phyloP scores from a whole-genome alignment of 768 basidiomycete genomes.

The Mycena galopus region DNA sequence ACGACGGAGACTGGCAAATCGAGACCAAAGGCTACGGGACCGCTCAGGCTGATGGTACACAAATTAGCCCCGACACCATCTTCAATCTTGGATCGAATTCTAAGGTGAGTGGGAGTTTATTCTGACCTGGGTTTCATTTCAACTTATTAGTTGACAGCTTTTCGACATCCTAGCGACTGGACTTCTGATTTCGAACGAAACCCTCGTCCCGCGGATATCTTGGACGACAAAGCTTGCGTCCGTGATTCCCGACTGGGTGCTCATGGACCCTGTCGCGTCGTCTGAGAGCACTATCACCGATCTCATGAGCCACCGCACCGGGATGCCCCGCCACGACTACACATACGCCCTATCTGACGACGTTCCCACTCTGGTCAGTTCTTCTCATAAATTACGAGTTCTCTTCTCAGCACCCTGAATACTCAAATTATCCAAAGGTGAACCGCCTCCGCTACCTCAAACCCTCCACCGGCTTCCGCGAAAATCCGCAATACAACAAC shows the following conservation, averaged over 20 bases:
- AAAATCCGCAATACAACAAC: slow-evolving; percentile 10
- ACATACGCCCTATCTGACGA: background rate
- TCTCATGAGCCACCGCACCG: too few species aligned
- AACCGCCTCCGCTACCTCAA: background rate
- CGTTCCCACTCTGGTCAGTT: background rate
- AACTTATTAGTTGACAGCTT: background rate
- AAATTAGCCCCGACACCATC: too few species aligned
- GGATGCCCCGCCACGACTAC: too few species aligned
- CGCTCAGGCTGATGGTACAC: too few species aligned
- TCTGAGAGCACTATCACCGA: slow-evolving; percentile 24
- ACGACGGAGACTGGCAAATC: too few species aligned
- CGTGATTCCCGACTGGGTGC: slow-evolving; percentile 39
- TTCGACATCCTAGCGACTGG: background rate
- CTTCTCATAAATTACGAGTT: background rate
- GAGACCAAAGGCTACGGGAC: too few species aligned
- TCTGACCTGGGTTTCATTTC: background rate
- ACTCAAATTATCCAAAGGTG: background rate
- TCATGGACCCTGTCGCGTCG: slow-evolving; percentile 39
- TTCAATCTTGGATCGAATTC: too few species aligned
- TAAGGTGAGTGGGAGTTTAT: background rate
- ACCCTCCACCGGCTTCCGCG: slow-evolving; percentile 7
- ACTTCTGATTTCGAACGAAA: slow-evolving; percentile 4
- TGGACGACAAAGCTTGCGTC: slow-evolving; percentile 40
- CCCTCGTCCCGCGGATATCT: slow-evolving; percentile 27
- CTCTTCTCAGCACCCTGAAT: too few species aligned